These are phyloP conservation scores for Penicillium nucicola DNA, from an alignment of 495 filamentous ascomycete genomes.

Conservation along the genomic window DNA sequence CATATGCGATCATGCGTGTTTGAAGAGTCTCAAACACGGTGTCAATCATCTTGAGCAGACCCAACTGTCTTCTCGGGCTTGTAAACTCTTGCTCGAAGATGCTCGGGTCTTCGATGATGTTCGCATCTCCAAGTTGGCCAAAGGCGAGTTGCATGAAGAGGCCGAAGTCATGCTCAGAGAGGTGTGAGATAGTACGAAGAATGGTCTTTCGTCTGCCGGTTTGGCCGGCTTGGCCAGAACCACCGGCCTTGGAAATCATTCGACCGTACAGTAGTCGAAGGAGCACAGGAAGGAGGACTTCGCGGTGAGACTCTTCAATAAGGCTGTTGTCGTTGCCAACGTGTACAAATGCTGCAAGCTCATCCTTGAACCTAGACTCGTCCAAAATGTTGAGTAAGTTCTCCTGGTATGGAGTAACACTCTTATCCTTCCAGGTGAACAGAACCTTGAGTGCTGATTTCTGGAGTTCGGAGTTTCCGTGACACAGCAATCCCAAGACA, in stretches of 20 bases:
- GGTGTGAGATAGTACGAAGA: conserved; percentile 56
- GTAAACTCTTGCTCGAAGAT: conserved; percentile 52
- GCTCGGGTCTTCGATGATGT: conserved; percentile 50
- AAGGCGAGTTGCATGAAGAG: conserved; percentile 82
- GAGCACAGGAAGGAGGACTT: conserved; percentile 75
- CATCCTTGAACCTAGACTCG: conserved; percentile 86
- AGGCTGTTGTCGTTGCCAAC: conserved; percentile 63
- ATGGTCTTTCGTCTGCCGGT: conserved; percentile 67
- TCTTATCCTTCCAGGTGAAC: conserved; percentile 79
- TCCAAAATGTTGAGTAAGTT: conserved; percentile 86
- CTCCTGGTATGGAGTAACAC: conserved; percentile 76
- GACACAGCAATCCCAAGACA: conserved; percentile 69
- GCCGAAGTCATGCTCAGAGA: conserved; percentile 63
- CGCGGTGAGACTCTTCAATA: conserved; percentile 69
- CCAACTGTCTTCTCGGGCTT: conserved; percentile 73
- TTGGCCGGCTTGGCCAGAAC: conserved; percentile 47
- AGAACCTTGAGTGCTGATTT: conserved; percentile 80
- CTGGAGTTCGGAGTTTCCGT: conserved; percentile 88
- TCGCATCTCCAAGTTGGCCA: conserved; percentile 59
- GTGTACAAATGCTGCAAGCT: conserved; percentile 82
- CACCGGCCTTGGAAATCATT: conserved; percentile 77
- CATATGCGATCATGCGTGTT: conserved; percentile 58
- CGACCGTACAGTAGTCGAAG: conserved; percentile 87
- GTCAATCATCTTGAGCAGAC: conserved; percentile 85
- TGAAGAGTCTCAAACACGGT: conserved; percentile 83